Percentiles rank a stretch among this genome's conserved stretches.
These are phyloP conservation scores for Colletotrichum spaethianum DNA, from an alignment of 2,329 filamentous ascomycete genomes.

Conservation along the genomic window DNA sequence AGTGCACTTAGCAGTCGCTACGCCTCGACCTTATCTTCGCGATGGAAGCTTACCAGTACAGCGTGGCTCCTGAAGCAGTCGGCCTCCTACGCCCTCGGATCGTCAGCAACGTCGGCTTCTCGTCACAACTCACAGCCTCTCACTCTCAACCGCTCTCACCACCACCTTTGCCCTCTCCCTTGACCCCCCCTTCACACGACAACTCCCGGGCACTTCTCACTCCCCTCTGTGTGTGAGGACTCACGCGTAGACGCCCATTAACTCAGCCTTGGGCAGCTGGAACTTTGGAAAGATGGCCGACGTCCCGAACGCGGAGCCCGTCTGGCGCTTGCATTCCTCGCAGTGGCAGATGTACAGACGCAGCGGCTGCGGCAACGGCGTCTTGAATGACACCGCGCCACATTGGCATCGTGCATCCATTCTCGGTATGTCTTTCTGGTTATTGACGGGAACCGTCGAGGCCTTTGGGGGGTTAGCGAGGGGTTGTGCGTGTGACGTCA, in stretches of 20 bases:
- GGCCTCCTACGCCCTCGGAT: conserved; percentile 61
- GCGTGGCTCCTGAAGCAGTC: conserved; percentile 68
- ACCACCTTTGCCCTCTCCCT: neutral
- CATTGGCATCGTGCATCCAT: conserved; percentile 78
- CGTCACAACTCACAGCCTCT: conserved; percentile 3
- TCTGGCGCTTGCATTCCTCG: conserved; percentile 75
- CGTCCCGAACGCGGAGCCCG: conserved; percentile 76
- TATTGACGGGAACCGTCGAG: neutral
- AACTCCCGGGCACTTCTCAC: neutral
- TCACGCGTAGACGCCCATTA: conserved; percentile 69
- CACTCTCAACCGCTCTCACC: neutral
- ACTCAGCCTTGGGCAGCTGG: conserved; percentile 62
- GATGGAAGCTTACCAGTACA: conserved; percentile 66
- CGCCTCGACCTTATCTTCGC: no score
- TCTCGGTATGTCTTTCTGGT: conserved; percentile 45
- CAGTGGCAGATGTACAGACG: conserved; percentile 82
- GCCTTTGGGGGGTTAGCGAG: neutral
- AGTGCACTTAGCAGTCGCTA: neutral
- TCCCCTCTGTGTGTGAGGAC: conserved; percentile 44
- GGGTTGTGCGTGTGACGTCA: neutral
- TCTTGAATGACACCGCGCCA: conserved; percentile 73
- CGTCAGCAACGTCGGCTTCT: conserved; percentile 23
- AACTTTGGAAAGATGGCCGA: conserved; percentile 81
- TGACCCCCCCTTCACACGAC: neutral
- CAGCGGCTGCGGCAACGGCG: conserved; percentile 71